Conservation (phyloP, 179 eudicot genomes). For the Beta lomatogona region DNA sequence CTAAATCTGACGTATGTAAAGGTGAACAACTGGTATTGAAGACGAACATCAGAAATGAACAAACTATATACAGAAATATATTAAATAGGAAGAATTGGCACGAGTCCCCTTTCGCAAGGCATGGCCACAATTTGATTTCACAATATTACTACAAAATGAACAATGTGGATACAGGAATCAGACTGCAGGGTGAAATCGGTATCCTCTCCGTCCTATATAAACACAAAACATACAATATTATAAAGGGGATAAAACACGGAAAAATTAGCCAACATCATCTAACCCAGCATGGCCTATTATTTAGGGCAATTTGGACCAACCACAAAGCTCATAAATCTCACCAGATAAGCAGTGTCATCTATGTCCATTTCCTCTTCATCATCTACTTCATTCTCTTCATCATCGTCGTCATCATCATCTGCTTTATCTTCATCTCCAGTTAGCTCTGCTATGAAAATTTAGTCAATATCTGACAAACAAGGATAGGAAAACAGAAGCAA, state of each 20-base stretch:
- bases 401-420: constrained; percentile 54
- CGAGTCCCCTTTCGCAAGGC: not conserved
- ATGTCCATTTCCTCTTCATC: constrained; percentile 74
- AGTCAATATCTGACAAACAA: not conserved
- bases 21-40: constrained; percentile 36
- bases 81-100: not conserved
- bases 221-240: constrained; percentile 1
- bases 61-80: not conserved
- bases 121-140: not conserved
- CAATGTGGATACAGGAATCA: constrained; percentile 69
- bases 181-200: constrained; percentile 50
- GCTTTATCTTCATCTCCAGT: constrained; percentile 57
- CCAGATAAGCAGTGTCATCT: constrained; percentile 54
- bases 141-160: not conserved
- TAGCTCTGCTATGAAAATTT: constrained; percentile 40
- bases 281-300: not conserved
- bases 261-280: constrained; percentile 3
- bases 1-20: constrained; percentile 48
- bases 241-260: constrained; percentile 7
- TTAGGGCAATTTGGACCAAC: not conserved
- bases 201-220: constrained; percentile 56
- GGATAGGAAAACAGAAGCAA: not conserved
- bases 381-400: constrained; percentile 53
- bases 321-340: constrained; percentile 22
- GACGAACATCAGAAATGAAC: not conserved